Conservation (phyloP, 495 filamentous ascomycete genomes). For the Aspergillus incahuasiensis region DNA sequence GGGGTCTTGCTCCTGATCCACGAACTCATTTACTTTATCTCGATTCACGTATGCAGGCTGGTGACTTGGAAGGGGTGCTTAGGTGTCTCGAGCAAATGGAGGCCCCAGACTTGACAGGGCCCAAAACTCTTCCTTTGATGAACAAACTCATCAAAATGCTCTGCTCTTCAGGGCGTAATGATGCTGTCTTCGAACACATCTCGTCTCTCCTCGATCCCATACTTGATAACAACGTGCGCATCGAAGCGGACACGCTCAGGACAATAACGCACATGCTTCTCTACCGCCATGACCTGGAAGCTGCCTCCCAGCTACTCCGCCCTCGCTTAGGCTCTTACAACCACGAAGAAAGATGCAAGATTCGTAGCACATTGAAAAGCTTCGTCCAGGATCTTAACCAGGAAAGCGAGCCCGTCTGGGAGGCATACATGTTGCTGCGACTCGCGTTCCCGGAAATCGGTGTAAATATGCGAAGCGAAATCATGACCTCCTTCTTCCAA, state of each 20-base stretch:
- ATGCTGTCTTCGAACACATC: constrained; percentile 59
- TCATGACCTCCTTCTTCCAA: constrained; percentile 82
- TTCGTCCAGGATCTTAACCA: constrained; percentile 60
- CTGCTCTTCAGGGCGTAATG: constrained; percentile 47
- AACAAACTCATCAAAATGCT: constrained; percentile 75
- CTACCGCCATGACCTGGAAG: constrained; percentile 63
- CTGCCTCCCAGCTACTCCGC: constrained; percentile 71
- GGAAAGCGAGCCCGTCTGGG: constrained; percentile 65
- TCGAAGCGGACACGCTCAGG: constrained; percentile 69
- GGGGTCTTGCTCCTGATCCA: constrained; percentile 57
- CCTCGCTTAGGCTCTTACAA: constrained; percentile 60
- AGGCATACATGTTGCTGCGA: constrained; percentile 71
- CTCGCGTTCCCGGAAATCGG: constrained; percentile 73
- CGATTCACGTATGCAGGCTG: constrained; percentile 63
- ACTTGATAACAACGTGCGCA: constrained; percentile 59
- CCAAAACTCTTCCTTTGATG: constrained; percentile 57
- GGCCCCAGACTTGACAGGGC: constrained; percentile 43
- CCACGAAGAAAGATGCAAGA: constrained; percentile 54
- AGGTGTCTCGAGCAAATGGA: constrained; percentile 58
- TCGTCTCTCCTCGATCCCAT: constrained; percentile 71
- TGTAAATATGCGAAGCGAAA: constrained; percentile 52
- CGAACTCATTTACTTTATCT: constrained; percentile 70
- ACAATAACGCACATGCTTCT: constrained; percentile 68
- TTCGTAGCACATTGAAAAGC: constrained; percentile 59
- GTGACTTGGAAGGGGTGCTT: constrained; percentile 63